Evolutionary conservation across 1,139 yeast genomes (phyloP), one percentile per base, ranked within the genome.

Genomic region (Suhomyces choctaworum): DNA sequence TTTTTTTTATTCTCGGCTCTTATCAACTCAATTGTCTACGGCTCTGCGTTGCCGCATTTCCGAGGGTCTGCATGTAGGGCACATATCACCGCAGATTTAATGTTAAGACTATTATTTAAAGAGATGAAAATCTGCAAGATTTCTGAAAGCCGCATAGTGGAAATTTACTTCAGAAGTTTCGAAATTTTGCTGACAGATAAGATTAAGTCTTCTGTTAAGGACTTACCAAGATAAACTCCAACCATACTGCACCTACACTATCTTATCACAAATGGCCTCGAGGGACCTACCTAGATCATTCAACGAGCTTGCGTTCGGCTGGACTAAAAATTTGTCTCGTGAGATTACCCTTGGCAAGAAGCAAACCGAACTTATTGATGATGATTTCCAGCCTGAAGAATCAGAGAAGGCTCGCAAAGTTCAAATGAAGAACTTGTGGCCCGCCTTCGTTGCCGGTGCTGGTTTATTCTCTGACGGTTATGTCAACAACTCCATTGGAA

Each of bases 401-500:
- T 47, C 38, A n/a, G 50, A 49, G 24, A 40, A 40, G 23, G 47
- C 34, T 4, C 46, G 40, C 12, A 51, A 58, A 33, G 66, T 64
- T 10, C 46, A 51, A 33, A 42, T 48, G 39, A 62, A 53, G 26
- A 61, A 54, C 35, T 56, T 64, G 33, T 51, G 45, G 47, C 52
- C 52, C 5, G 52, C 52, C 7, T 48, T 48, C 25, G 34, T 42
- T 26, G 41, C 76, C 35, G 78, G 79, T 14, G 72, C 70, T 44
- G 78, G 78, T 5, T 66, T 73, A 47, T 66, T 73, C 31, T 70
- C 76, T 8, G 79, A 73, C 55, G 79, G 79, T 9, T 73, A 72
- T 47, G 76, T 72, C 44, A 73, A 73, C 45, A 73, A 72, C 48
- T 73, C 73, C 29, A 68, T 72, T 62, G 63, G 75, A 7, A 72